These are phyloP conservation scores for Plasmodium relictum DNA, from an alignment of 169 alveolate genomes.

Conservation along the genomic window DNA sequence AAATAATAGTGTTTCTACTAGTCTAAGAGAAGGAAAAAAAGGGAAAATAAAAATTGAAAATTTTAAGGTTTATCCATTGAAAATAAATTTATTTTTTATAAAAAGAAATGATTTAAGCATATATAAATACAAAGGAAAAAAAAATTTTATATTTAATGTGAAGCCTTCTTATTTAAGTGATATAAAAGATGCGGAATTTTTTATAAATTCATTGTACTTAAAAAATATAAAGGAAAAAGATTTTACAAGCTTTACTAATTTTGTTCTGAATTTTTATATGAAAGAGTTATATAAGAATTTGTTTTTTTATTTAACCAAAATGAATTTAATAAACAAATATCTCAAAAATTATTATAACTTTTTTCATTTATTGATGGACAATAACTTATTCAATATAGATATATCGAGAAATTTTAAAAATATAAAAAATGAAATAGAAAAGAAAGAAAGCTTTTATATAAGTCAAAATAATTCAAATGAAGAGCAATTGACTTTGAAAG, in stretches of 20 bases:
- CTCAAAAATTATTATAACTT: conserved; percentile 43
- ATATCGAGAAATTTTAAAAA: background rate
- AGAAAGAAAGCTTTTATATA: background rate
- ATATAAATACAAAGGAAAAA: conserved; percentile 19
- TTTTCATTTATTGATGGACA: conserved; percentile 41
- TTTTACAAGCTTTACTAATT: background rate
- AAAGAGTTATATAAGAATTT: conserved; percentile 48
- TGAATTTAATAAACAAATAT: conserved; percentile 45
- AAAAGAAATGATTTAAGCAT: conserved; percentile 22
- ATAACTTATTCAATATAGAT: background rate
- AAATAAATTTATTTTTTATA: conserved; percentile 5
- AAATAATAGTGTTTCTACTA: background rate
- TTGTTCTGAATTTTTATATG: conserved; percentile 30
- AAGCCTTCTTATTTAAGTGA: conserved; percentile 8
- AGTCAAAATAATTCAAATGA: background rate
- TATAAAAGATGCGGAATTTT: conserved; percentile 31
- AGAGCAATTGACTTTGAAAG: background rate
- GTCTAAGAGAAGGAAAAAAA: background rate
- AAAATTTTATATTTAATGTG: background rate
- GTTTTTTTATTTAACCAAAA: conserved; percentile 33
- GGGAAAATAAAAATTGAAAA: conserved; percentile 23
- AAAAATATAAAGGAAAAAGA: conserved; percentile 21
- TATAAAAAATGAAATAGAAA: background rate
- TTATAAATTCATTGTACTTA: conserved; percentile 9
- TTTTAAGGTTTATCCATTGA: conserved; percentile 1